Conservation (phyloP, 148 eudicot genomes). For the Silene conica region DNA sequence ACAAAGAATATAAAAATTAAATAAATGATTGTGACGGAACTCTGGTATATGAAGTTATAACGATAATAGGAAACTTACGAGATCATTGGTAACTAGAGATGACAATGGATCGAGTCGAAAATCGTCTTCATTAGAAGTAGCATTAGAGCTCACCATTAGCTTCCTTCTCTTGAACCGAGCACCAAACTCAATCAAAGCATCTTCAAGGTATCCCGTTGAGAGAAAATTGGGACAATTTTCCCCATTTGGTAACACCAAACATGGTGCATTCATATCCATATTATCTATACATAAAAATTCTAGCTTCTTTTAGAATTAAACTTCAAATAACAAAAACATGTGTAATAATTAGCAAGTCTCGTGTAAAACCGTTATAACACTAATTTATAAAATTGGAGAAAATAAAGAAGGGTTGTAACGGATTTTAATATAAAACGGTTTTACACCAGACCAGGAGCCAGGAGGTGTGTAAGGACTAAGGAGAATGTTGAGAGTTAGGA, state of each 20-base stretch:
- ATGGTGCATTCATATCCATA: constrained; percentile 26
- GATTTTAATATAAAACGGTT: too few relatives aligned
- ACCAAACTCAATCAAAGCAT: constrained; percentile 68
- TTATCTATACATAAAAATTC: constrained; percentile 2
- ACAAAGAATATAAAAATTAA: too few relatives aligned
- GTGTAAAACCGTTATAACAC: too few relatives aligned
- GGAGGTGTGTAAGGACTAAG: too few relatives aligned
- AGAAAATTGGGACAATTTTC: constrained; percentile 16
- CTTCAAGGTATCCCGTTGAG: constrained; percentile 73
- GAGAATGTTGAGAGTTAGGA: not conserved
- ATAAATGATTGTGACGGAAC: too few relatives aligned
- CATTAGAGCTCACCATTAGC: constrained; percentile 23
- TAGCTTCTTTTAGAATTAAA: too few relatives aligned
- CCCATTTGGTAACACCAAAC: constrained; percentile 15
- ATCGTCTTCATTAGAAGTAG: not conserved
- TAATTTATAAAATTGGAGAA: too few relatives aligned
- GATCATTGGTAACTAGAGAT: constrained; percentile 24
- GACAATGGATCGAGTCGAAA: constrained; percentile 6
- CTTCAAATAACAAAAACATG: not conserved
- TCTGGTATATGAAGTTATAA: too few relatives aligned
- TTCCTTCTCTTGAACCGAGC: constrained; percentile 52
- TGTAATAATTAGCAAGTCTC: too few relatives aligned
- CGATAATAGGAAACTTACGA: constrained; percentile 18
- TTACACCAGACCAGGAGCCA: too few relatives aligned
- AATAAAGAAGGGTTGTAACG: too few relatives aligned